These are phyloP conservation scores for Heteromeles arbutifolia DNA, from an alignment of 306 rosid species.

Conservation along the genomic window DNA sequence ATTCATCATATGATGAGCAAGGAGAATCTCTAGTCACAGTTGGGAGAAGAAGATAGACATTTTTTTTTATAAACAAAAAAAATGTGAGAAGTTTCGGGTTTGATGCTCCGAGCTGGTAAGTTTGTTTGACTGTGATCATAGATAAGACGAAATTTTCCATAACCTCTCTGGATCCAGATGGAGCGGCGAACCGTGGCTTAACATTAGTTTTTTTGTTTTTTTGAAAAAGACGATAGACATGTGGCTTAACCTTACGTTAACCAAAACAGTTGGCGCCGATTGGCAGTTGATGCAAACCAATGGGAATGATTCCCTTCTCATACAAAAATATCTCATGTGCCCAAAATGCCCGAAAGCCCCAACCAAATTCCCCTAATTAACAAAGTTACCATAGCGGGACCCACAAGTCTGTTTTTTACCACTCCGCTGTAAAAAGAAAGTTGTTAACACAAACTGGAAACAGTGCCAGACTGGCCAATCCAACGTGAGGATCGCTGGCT, in stretches of 20 bases:
- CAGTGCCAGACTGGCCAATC: constrained; percentile 30
- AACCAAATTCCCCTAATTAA: neutral
- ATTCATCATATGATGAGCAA: neutral
- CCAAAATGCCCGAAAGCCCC: neutral
- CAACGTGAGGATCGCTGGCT: constrained; percentile 19
- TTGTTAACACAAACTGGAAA: neutral
- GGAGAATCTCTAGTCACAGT: too few species aligned
- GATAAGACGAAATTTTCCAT: fast-evolving
- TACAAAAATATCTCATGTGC: neutral
- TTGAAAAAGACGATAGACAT: neutral
- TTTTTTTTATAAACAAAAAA: too few species aligned
- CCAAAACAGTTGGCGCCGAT: neutral
- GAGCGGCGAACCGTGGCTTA: fast-evolving
- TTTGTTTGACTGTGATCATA: too few species aligned
- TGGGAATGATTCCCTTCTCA: too few species aligned
- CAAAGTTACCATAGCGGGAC: neutral
- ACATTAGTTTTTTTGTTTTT: fast-evolving
- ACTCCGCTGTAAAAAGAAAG: neutral
- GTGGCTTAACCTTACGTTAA: neutral
- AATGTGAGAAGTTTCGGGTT: too few species aligned
- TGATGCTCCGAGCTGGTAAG: too few species aligned
- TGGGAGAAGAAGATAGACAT: neutral
- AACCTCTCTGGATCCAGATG: fast-evolving
- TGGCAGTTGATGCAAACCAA: neutral
- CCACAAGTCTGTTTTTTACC: neutral